phyloP scores from a whole-genome alignment of 495 filamentous ascomycete genomes.

The Geopyxis carbonaria region DNA sequence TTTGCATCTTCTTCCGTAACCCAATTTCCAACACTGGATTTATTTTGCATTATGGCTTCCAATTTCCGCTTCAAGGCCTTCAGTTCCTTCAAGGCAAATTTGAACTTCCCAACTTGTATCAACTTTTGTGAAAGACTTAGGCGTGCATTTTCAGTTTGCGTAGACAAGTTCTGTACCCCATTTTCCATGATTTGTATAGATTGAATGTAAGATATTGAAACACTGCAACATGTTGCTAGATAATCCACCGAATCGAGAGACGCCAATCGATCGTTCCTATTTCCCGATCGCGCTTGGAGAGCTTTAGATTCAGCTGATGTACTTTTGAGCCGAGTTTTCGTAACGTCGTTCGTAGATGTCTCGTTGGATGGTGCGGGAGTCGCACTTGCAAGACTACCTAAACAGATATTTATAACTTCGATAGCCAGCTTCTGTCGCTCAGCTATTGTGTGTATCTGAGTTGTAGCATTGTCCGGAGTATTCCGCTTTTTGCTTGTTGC shows the following conservation, averaged over 20 bases:
- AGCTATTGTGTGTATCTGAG: no score
- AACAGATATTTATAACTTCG: constrained; percentile 57
- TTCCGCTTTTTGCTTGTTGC: constrained; percentile 11
- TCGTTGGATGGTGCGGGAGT: no score
- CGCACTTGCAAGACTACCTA: constrained; percentile 59
- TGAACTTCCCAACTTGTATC: constrained; percentile 52
- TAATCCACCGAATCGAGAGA: constrained; percentile 18
- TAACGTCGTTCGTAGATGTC: constrained; percentile 32
- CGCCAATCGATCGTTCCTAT: constrained; percentile 16
- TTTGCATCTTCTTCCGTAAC: constrained; percentile 7
- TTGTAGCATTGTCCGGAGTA: constrained; percentile 22
- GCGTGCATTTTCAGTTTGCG: constrained; percentile 74
- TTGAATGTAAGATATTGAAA: constrained; percentile 49
- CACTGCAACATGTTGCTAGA: constrained; percentile 55
- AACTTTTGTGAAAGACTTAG: constrained; percentile 58
- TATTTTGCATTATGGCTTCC: constrained; percentile 26
- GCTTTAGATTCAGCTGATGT: not conserved
- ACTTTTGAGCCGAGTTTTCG: not conserved
- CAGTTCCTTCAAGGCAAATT: constrained; percentile 63
- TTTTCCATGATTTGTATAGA: constrained; percentile 34
- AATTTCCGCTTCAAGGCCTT: constrained; percentile 47
- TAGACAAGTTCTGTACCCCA: constrained; percentile 34
- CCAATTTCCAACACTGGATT: constrained; percentile 1
- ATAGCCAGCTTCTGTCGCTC: constrained; percentile 46
- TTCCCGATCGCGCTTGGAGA: constrained; percentile 16